Percentiles rank a stretch among this genome's conserved stretches.
These are phyloP conservation scores for Sarocladiaceae sp. DNA, from an alignment of 2,329 filamentous ascomycete genomes.

Conservation along the genomic window DNA sequence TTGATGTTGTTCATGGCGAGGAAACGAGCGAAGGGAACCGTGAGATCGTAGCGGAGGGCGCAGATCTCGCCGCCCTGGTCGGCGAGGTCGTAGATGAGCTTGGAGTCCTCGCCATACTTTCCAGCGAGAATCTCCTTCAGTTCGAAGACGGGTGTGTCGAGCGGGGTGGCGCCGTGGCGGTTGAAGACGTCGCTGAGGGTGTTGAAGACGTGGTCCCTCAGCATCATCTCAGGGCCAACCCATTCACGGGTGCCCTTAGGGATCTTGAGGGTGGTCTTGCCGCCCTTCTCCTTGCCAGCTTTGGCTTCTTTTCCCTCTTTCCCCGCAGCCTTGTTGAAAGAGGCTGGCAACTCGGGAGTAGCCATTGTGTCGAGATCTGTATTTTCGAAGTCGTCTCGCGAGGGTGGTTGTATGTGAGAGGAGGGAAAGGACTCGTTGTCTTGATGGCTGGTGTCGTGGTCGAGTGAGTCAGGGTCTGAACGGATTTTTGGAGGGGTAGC, in stretches of 20 bases:
- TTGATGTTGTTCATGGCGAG: conserved; percentile 85
- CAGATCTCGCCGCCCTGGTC: conserved; percentile 74
- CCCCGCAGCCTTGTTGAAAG: no score
- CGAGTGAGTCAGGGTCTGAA: conserved; percentile 2
- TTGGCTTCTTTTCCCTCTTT: no score
- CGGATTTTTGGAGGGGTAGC: conserved; percentile 9
- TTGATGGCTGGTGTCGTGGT: neutral
- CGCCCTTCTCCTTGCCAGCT: conserved; percentile 11
- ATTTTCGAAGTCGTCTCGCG: neutral
- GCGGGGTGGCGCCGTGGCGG: conserved; percentile 70
- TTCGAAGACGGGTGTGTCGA: conserved; percentile 82
- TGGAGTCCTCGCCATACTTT: conserved; percentile 89
- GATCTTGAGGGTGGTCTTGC: conserved; percentile 69
- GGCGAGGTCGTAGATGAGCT: conserved; percentile 82
- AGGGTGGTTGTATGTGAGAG: neutral
- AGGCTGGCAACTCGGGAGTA: no score
- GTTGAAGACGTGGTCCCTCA: conserved; percentile 73
- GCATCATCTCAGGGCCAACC: conserved; percentile 71
- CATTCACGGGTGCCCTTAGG: conserved; percentile 90
- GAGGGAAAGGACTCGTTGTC: neutral
- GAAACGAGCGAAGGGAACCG: conserved; percentile 83
- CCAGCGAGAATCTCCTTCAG: conserved; percentile 79
- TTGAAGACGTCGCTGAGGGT: conserved; percentile 76
- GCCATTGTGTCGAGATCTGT: neutral
- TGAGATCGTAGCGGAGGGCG: conserved; percentile 80